Evolutionary conservation across 768 basidiomycete genomes (phyloP), one percentile per base, ranked within the genome.

Genomic region (Mycena venus): DNA sequence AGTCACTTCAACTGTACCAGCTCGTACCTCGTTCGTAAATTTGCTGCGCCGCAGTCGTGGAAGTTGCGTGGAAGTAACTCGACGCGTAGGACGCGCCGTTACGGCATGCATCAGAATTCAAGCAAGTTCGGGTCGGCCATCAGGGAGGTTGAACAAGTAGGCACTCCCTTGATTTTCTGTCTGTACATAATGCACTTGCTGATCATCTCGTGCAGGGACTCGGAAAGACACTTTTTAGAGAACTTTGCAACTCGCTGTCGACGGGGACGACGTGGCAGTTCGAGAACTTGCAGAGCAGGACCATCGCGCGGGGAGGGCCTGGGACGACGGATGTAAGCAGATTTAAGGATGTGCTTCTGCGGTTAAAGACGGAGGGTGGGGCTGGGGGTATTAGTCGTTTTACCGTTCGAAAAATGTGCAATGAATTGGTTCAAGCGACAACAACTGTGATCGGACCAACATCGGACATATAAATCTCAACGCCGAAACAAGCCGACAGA

Each of bases 251-350:
- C 59, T 90, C 92, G 14, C 91, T 99, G 62, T 93, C 96, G 0
- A 88, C 90, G 66, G 98, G 98, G 29, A 98, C 98, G 25, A 98
- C 97, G 10, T 99, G 98, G 98, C 92, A 96, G 78, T 88, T 99
- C 42, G 92, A 98, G 83, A 99, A 99, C 82, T 98, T 96, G 67
- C 96, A 99, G 84, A 97, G 95, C 88, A 99, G 99, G 88, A 99
- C 97, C 5, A 88, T 96, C 78, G 93, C 97, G 21, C 91, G 96
- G 55, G 91, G 94, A 36, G 96, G 96, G 17, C 86, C 95, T 14
- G 94, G 94, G 9, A 96, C 97, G 42, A 96, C 95, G 3, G 98
- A 99, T 80, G 87, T 99, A 42, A 85, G 92, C 53, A 89, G 98
- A 72, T 95, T 95, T 89, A 98, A 96, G 85, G 98, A 99, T 81